A percentile compares a stretch with the other conserved stretches of the same genome.
Evolutionary conservation across 78 protist species (phyloP).

Genomic region (Pigoraptor vietnamica): DNA sequence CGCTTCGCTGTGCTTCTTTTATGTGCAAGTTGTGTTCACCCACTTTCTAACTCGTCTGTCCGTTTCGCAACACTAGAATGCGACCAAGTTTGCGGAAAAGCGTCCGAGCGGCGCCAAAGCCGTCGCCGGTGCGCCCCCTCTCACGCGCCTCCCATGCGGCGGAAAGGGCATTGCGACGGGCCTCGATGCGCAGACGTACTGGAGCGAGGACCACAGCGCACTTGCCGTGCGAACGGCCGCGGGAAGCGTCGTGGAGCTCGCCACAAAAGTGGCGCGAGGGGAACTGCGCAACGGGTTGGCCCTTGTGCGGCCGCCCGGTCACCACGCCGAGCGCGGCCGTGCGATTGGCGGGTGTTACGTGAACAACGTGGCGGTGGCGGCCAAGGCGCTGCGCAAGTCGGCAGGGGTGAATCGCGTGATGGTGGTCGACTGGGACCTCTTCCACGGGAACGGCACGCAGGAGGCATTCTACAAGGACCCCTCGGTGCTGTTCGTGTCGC

Average conservation of each 20-base stretch:
- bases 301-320: conserved; percentile 47
- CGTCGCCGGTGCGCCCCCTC: background rate
- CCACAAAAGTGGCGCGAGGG: conserved; percentile 8
- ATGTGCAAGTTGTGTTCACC: background rate
- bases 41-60: background rate
- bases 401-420: conserved; percentile 9
- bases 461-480: conserved; percentile 4
- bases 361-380: conserved; percentile 43
- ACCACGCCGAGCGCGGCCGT: conserved; percentile 11
- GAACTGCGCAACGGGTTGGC: conserved; percentile 31
- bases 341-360: conserved; percentile 41
- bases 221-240: background rate
- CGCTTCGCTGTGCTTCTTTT: too few species aligned
- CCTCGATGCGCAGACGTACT: background rate
- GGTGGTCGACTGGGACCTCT: conserved; percentile 50
- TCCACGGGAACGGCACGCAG: conserved; percentile 52
- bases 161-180: background rate
- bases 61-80: background rate
- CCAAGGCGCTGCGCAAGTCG: background rate
- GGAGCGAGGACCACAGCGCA: background rate
- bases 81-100: background rate
- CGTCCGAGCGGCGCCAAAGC: background rate
- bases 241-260: conserved; percentile 3
- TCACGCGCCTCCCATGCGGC: background rate
- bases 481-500: conserved; percentile 6